Evolutionary conservation across 2,329 filamentous ascomycete species (phyloP).

Genomic region (Chaetomium sp.): DNA sequence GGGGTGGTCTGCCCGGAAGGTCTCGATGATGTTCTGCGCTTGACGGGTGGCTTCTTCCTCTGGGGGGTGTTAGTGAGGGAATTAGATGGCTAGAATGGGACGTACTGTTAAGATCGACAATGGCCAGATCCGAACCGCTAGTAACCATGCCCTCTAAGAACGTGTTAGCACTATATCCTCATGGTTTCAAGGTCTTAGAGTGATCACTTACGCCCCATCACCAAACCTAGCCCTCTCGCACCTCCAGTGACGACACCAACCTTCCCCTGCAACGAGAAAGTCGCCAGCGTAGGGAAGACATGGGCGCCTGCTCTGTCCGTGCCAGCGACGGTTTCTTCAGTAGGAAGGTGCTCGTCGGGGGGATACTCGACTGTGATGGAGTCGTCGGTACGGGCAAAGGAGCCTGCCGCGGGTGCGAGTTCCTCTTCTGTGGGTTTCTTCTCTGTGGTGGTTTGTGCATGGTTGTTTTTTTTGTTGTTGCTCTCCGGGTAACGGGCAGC

Average conservation of each 20-base stretch:
- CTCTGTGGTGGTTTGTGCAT: neutral
- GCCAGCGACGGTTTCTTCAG: conserved; percentile 69
- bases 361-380: conserved; percentile 79
- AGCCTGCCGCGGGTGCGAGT: conserved; percentile 46
- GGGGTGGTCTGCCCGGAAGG: conserved; percentile 79
- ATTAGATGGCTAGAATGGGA: conserved; percentile 28
- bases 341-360: conserved; percentile 70
- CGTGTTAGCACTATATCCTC: neutral
- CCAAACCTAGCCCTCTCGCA: conserved; percentile 82
- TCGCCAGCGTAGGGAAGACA: conserved; percentile 80
- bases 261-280: conserved; percentile 83
- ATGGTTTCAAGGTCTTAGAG: neutral
- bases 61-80: conserved; percentile 41
- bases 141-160: conserved; percentile 72
- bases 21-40: conserved; percentile 70
- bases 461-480: neutral
- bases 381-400: conserved; percentile 78
- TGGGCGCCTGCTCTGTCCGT: conserved; percentile 69
- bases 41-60: conserved; percentile 83
- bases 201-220: conserved; percentile 67
- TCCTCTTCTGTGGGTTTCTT: neutral
- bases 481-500: neutral
- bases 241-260: conserved; percentile 88
- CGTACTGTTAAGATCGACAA: conserved; percentile 91
- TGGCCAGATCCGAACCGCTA: conserved; percentile 83